A percentile compares a stretch with the other conserved stretches of the same genome.
phyloP scores from a whole-genome alignment of 768 basidiomycete genomes.

The Botryobasidium botryosum region DNA sequence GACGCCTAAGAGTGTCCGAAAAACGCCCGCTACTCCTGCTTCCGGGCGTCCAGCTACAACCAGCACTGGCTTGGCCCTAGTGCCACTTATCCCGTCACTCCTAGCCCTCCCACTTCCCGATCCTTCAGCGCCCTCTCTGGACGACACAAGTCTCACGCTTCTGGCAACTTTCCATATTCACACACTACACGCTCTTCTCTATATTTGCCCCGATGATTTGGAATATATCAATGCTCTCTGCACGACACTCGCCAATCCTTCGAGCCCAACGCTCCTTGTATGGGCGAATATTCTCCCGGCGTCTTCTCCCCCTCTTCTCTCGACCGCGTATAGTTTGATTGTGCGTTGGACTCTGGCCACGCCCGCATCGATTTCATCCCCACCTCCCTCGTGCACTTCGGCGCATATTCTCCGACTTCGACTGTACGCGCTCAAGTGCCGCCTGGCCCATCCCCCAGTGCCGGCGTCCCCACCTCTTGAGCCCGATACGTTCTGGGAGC shows the following conservation, averaged over 20 bases:
- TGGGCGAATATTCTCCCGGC: neutral
- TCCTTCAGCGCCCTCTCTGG: constrained; percentile 17
- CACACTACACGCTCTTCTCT: too few relatives aligned
- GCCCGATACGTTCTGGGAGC: constrained; percentile 52
- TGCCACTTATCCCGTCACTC: constrained; percentile 10
- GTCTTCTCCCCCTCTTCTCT: neutral
- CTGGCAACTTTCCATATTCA: constrained; percentile 44
- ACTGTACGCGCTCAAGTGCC: too few relatives aligned
- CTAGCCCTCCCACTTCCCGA: constrained; percentile 19
- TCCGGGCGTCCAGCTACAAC: neutral
- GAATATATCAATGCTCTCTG: too few relatives aligned
- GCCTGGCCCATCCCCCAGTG: neutral
- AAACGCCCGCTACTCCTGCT: neutral
- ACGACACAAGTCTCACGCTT: constrained; percentile 30
- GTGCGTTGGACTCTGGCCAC: too few relatives aligned
- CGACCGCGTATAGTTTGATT: neutral
- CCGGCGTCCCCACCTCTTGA: constrained; percentile 26
- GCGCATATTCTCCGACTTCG: too few relatives aligned
- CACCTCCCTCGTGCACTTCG: too few relatives aligned
- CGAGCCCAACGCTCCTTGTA: neutral
- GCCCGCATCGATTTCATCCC: too few relatives aligned
- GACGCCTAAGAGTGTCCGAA: too few relatives aligned
- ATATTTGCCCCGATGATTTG: too few relatives aligned
- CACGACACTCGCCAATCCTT: constrained; percentile 17
- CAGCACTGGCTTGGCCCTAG: too few relatives aligned